These are phyloP conservation scores for Phytophthora crassamura DNA, from an alignment of 352 stramenopile genomes.

Conservation along the genomic window DNA sequence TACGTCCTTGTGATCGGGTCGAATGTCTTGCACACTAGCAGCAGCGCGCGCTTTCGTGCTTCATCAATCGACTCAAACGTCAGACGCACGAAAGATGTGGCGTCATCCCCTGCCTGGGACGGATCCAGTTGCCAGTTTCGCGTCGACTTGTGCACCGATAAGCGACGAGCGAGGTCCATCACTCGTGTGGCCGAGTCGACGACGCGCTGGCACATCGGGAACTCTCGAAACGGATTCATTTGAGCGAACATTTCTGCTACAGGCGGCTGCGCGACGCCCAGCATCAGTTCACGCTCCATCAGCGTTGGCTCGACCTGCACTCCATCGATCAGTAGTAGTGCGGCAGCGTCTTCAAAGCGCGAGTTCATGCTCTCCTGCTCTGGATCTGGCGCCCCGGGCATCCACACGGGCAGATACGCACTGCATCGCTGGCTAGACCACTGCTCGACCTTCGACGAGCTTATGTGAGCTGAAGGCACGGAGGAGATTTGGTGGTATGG, in stretches of 20 bases:
- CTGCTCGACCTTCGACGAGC: constrained; percentile 43
- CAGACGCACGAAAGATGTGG: constrained; percentile 68
- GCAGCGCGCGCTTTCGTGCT: constrained; percentile 63
- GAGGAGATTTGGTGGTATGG: constrained; percentile 28
- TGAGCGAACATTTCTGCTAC: constrained; percentile 30
- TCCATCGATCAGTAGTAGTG: constrained; percentile 56
- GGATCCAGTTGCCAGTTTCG: constrained; percentile 36
- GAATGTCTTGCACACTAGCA: constrained; percentile 82
- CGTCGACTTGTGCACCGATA: constrained; percentile 39
- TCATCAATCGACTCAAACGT: constrained; percentile 80
- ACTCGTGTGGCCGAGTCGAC: constrained; percentile 43
- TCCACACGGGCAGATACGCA: constrained; percentile 65
- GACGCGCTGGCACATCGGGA: constrained; percentile 47
- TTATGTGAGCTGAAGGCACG: constrained; percentile 20
- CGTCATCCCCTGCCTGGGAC: constrained; percentile 32
- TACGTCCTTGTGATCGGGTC: constrained; percentile 64
- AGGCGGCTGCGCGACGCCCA: constrained; percentile 34
- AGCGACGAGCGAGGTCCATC: constrained; percentile 49
- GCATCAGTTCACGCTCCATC: constrained; percentile 67
- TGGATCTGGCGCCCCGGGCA: constrained; percentile 58
- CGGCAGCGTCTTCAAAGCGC: constrained; percentile 56
- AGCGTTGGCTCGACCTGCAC: constrained; percentile 66
- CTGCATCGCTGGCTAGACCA: constrained; percentile 56
- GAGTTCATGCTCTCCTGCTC: constrained; percentile 71
- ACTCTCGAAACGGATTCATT: constrained; percentile 52